Evolutionary conservation across 371 early-diverging fungal species (phyloP), one percentile per base, ranked within the genome.

Genomic region (Dichotomocladium elegans): DNA sequence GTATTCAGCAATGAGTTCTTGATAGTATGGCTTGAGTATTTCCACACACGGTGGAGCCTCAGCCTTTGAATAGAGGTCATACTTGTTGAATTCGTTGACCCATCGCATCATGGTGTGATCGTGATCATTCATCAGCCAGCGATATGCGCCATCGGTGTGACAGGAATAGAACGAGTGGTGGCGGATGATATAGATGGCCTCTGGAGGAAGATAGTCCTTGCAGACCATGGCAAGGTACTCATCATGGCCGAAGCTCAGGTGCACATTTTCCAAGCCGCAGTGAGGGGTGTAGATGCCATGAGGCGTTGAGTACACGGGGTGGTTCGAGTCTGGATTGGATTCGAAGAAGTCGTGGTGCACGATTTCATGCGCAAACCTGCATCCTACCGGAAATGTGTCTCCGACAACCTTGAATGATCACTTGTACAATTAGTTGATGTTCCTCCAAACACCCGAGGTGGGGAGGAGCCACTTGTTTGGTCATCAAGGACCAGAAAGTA

Each of bases 171-270:
- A 84, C 1, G 81, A 80, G 59, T 84, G 85, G 46, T 64, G 77
- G 3, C 82, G 68, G 47, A 84, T 68, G 15, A 80, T 71, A 49
- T 68, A 74, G 3, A 65, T 35, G 0, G 78, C 82, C 42, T 82
- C 74, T 8, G 40, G 34, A 0, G 85, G 84, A 2, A 84, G 33
- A 51, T 77, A 74, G 12, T 65, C 44, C 56, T 82, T 75, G 51
- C 67, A 61, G 3, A 84, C 81, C 8, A 73, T 66, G 40, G 76
- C 79, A 12, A 83, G 30, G 35, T 83, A 84, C 40, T 84, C 83
- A 33, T 84, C 85, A 51, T 84, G 82, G 11, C 85, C 85, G 45
- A 65, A 84, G 28, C 72, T 67, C 56, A 84, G 55, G 41, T 79
- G 67, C 1, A 83, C 64, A 3, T 74, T 57, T 8, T 70, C 66